A percentile compares a stretch with the other conserved stretches of the same genome.
Conservation (phyloP, 2,329 filamentous ascomycete species). For the Xylogone sp. region DNA sequence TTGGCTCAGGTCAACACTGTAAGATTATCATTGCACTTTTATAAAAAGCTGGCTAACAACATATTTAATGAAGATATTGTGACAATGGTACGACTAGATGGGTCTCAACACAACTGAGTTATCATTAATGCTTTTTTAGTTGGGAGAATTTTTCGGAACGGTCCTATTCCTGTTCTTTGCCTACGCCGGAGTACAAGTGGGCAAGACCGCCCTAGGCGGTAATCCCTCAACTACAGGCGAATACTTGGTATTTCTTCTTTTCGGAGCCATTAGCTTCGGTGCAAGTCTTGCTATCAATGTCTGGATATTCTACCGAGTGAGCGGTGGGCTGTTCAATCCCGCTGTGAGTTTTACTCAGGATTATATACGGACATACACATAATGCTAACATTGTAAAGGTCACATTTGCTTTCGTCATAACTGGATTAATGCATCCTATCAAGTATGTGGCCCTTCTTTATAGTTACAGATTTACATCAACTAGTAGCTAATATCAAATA, state of each 20-base stretch:
- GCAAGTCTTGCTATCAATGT: slow-evolving; percentile 48
- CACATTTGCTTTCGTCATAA: not conserved
- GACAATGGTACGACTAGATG: not conserved
- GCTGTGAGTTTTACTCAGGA: slow-evolving; percentile 13
- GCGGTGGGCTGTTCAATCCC: slow-evolving; percentile 34
- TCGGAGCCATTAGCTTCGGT: not conserved
- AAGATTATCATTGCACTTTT: not conserved
- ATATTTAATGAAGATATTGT: not conserved
- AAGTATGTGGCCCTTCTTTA: too few species aligned
- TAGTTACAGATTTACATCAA: too few species aligned
- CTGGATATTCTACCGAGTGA: slow-evolving; percentile 54
- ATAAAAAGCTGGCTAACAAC: not conserved
- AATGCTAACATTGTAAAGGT: not conserved
- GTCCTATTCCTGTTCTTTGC: slow-evolving; percentile 33
- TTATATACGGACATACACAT: not conserved
- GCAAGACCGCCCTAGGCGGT: slow-evolving; percentile 15
- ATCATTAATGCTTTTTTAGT: not conserved
- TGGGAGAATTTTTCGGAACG: slow-evolving; percentile 29
- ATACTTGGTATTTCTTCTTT: not conserved
- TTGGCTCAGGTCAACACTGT: not conserved
- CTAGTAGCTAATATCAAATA: too few species aligned
- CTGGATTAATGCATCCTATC: not conserved
- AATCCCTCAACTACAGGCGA: not conserved
- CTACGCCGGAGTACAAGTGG: slow-evolving; percentile 25
- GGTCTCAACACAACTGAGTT: not conserved